phyloP scores from a whole-genome alignment of 1,284 basidiomycete species.

The Ceratobasidium sp. region DNA sequence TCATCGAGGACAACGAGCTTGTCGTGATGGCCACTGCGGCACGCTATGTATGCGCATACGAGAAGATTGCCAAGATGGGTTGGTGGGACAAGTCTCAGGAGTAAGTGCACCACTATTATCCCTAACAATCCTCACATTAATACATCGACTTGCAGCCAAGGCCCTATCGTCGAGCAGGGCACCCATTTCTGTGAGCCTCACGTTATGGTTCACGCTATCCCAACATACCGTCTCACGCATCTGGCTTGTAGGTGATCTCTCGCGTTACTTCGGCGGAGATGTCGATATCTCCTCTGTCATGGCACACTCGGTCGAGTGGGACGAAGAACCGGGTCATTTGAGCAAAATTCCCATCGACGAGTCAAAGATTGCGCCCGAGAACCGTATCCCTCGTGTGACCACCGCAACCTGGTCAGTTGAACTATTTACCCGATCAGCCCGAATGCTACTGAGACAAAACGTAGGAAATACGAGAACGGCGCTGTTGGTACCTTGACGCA shows the following conservation, averaged over 20 bases:
- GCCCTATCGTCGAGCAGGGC: conserved; percentile 96
- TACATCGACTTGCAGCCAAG: conserved; percentile 67
- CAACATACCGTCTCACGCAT: background rate
- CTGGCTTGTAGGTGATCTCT: conserved; percentile 82
- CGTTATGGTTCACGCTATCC: background rate
- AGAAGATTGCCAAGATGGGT: conserved; percentile 89
- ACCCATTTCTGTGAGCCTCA: conserved; percentile 76
- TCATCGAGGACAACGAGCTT: conserved; percentile 94
- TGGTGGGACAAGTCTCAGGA: conserved; percentile 99
- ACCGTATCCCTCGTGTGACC: conserved; percentile 85
- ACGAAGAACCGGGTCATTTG: conserved; percentile 90
- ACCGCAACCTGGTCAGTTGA: conserved; percentile 76
- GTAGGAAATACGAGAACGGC: conserved; percentile 91
- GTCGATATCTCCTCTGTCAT: conserved; percentile 88
- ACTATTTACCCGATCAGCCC: conserved; percentile 42
- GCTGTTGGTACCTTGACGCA: conserved; percentile 93
- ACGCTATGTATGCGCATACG: conserved; percentile 95
- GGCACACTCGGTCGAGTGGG: conserved; percentile 91
- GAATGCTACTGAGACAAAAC: conserved; percentile 51
- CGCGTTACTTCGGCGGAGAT: conserved; percentile 98
- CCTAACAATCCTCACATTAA: conserved; percentile 28
- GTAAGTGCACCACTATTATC: conserved; percentile 55
- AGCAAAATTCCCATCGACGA: conserved; percentile 88
- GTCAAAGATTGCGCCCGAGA: conserved; percentile 78
- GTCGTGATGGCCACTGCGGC: conserved; percentile 98